Evolutionary conservation across 139 green algal species (phyloP), one percentile per base, ranked within the genome.

Genomic region (Auxenochlorella pyrenoidosa): DNA sequence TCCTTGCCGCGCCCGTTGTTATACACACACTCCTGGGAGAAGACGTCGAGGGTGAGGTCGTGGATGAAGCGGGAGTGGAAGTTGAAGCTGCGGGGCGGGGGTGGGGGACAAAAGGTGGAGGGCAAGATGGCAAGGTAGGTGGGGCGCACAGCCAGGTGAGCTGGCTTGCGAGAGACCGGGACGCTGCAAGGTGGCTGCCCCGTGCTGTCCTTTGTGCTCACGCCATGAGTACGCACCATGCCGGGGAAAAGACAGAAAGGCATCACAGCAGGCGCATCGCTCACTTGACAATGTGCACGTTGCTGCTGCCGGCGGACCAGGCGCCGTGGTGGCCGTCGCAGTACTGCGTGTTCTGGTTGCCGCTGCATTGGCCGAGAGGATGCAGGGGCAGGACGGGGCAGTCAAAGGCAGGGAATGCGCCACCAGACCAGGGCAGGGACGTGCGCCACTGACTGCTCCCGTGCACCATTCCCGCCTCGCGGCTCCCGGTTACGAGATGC

Each of bases 11-110:
- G 24, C 40, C 73, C 73, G 73, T 54, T 80, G 41, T 59, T 34
- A 28, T 80, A 80, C 73, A 80, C 73, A 28, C 73, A 80, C 73
- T 80, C 73, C 73, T 80, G 73, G 43, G 73, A 24, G 43, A 80
- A 80, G 21, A 80, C 73, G 73, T 80, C 73, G 24, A 80, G 24
- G 40, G 73, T 80, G 26, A 80, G 43, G 26, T 80, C 73, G 73
- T 80, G 73, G 41, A 80, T 58, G 26, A 80, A 80, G 15, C 41
- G 41, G 28, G 73, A 60, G 73, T 58, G 43, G 41, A 80, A 80
- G 28, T 40, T 28, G 26, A 80, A 80, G 10, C 73, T 80, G 73
- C 41, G 40, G 3, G 73, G 24, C n/a, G 41, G 73, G 40, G 40
- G 40, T 21, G 72, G 6, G 38, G 40, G n/a, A 34, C 15, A 47